Evolutionary conservation across 108 stramenopile species (phyloP), one percentile per base, ranked within the genome.

Genomic region (Bacterosira constricta): DNA sequence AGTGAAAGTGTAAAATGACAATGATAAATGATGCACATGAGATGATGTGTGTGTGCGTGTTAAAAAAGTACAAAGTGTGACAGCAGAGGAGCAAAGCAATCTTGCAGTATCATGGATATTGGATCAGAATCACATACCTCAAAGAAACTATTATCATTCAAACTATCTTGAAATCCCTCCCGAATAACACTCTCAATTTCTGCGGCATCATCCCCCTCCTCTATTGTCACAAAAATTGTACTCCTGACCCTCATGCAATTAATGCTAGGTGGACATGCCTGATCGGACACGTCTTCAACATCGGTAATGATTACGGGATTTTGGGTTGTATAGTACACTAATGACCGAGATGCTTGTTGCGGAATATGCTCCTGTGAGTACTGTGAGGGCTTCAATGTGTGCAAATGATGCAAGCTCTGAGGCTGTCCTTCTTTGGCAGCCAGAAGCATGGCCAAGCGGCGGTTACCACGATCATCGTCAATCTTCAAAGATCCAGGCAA

Each of bases 141-240:
- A 55, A 79, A 76, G 44, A 87, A 90, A 17, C 44, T 69, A 6
- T 74, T 83, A 63, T 80, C 72, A 25, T 60, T 26, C 23, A 87
- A 79, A n/a, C 84, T 67, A 3, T 34, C 35, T 47, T 66, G 34
- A 69, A 90, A 52, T 18, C 85, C 86, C 15, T 47, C 23, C 39
- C 61, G 18, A 25, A 90, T 53, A 26, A 9, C 63, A 10, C 52
- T 20, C 41, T 39, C 29, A 0, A 90, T 71, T 9, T 30, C 59
- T 6, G 37, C 49, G 30, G 58, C 51, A 42, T 78, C 75, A 61
- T 87, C 86, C 12, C 85, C 86, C 15, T 84, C 78, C 55, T 86
- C 85, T 72, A 90, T 51, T 21, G 77, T 49, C 31, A 87, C 86
- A 15, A 65, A 79, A 11, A 80, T 55, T 3, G 54, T 75, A 0